phyloP scores from a whole-genome alignment of 148 eudicot genomes.

The Fagopyrum homotropicum region DNA sequence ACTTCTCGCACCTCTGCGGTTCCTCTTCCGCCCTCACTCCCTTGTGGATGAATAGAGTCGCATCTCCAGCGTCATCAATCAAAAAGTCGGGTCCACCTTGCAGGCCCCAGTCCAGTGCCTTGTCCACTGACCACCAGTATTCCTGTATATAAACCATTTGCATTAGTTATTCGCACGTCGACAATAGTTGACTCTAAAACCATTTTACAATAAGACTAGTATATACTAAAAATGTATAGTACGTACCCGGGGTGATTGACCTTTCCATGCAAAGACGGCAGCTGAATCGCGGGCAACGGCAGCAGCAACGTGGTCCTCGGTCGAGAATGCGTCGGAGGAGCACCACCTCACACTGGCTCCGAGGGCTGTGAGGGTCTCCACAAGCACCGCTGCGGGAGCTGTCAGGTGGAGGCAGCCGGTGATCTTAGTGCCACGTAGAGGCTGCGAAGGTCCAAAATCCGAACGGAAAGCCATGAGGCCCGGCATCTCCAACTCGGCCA shows the following conservation, averaged over 20 bases:
- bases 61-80: conserved; percentile 96
- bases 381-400: conserved; percentile 83
- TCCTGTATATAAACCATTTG: background rate
- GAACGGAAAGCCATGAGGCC: conserved; percentile 75
- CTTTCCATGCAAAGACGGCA: conserved; percentile 28
- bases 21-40: conserved; percentile 90
- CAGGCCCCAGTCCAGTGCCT: conserved; percentile 78
- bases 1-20: conserved; percentile 41
- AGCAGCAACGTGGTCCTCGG: conserved; percentile 87
- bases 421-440: conserved; percentile 70
- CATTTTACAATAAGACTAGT: too few relatives aligned
- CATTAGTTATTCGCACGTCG: too few relatives aligned
- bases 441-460: conserved; percentile 78
- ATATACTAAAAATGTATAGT: too few relatives aligned
- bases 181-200: too few relatives aligned
- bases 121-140: too few relatives aligned
- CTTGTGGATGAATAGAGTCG: conserved; percentile 79
- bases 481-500: conserved; percentile 97
- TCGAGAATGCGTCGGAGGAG: conserved; percentile 91
- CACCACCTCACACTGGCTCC: conserved; percentile 96
- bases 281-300: conserved; percentile 85
- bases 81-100: conserved; percentile 81
- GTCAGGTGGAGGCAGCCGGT: conserved; percentile 92
- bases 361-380: conserved; percentile 79
- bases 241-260: too few relatives aligned